Evolutionary conservation across 768 basidiomycete species (phyloP), one percentile per base, ranked within the genome.

Genomic region (Stropharia rugosoannulata): DNA sequence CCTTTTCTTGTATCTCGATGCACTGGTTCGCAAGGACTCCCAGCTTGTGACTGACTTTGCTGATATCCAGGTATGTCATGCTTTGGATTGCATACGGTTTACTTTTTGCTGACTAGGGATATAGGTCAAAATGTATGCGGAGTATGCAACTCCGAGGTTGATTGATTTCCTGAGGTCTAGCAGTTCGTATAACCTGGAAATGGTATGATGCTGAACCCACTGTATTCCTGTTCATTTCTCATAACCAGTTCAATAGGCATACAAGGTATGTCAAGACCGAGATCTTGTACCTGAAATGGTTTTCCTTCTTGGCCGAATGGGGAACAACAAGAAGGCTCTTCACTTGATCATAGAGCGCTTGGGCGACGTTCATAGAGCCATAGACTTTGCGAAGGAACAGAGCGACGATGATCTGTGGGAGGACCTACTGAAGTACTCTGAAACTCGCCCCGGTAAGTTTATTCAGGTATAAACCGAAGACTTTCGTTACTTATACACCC

Each of bases 371-470:
- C 81, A 94, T 59, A 78, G 93, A 55, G 95, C 96, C 3, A 98
- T 99, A 64, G 96, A 98, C 56, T 99, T 99, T 59, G 96, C 95
- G 2, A 96, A 95, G 65, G 95, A 98, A 68, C 96, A 98, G 69
- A 89, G 87, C 50, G 97, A 98, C 59, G 89, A 95, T 58, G 97
- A 98, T 68, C 82, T 99, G 0, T 99, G 96, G 97, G 96, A 98
- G 64, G 96, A 98, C 67, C 79, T 99, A 8, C 74, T 99, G 25
- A 86, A 80, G 57, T 98, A 98, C 64, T 96, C 95, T 0, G 97
- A 98, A 70, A 95, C 91, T 10, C 78, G 94, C 55, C 97, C 97
- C 38, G 73, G 94, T 94, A 52, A 53, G 82, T 69, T 9, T 39
- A 4, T 18, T 47, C n/a, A 45, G 42, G 22, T 8, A 40, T 38